Base-by-base conservation (phyloP, 331 rosid species). In the Pyracantha coccinea region DNA sequence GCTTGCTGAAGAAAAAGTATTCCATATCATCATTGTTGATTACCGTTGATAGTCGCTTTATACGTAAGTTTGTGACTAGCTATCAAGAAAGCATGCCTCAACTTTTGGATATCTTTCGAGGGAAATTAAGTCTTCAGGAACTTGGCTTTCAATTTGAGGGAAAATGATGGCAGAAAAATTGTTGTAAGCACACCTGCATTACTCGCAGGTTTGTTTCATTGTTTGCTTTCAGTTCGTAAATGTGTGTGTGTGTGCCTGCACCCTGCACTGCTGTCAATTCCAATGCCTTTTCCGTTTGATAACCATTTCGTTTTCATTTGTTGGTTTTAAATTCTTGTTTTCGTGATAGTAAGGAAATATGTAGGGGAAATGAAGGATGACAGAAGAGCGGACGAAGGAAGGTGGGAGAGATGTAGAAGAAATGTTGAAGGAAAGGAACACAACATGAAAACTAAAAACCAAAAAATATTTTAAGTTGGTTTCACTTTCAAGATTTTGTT, bases 71-170 rank as follows among this genome's bases (percentile, higher is more conserved):
- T 29, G 45, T 80, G 17, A 28, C 11, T 8, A 29, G 20, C n/a
- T 80, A 69, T 74, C 75, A 64, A 66, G 27, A 27, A 20, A 31
- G 16, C 27, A 60, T 58, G 28, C 69, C 80, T 27, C 33, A 29
- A 31, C 31, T 79, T 2, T 32, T 68, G 33, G 32, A 25, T 25
- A 23, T 59, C 65, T 12, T 59, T 59, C 9, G 13, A 25, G 65
- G 32, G 65, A 59, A 59, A 59, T 23, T 14, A 12, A 13, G 65
- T 59, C 65, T 59, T 59, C 32, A 24, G 17, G 65, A 60, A 44
- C 59, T 59, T 66, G 69, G 47, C 16, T 65, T 9, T 16, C 21
- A 20, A 65, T 65, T 32, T 31, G 25, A 15, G 27, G 47, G 19
- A 17, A 63, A 57, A 57, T 55, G 68, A 15, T n/a, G 29, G 38